Evolutionary conservation across 2,329 filamentous ascomycete genomes (phyloP).

Genomic region (Venturia asperata): DNA sequence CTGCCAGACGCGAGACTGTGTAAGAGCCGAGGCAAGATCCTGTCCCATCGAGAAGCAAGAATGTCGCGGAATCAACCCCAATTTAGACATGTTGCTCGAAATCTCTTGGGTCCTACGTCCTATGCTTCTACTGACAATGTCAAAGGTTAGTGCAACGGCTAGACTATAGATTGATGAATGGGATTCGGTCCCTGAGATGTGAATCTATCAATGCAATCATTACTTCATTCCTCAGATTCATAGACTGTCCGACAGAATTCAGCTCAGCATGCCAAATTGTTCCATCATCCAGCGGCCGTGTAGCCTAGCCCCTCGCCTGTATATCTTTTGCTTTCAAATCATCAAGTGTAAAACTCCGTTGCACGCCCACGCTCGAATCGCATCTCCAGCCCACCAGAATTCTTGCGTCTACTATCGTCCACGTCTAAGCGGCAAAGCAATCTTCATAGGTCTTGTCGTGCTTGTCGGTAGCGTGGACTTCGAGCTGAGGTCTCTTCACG

Average conservation of each 20-base stretch:
- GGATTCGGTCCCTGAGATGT: too few relatives aligned
- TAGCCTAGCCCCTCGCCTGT: neutral
- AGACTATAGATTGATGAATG: too few relatives aligned
- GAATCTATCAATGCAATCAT: too few relatives aligned
- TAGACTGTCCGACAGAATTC: neutral
- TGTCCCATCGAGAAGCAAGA: too few relatives aligned
- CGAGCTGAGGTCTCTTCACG: conserved; percentile 62
- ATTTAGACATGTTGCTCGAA: too few relatives aligned
- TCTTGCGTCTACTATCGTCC: neutral
- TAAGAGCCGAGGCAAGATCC: neutral
- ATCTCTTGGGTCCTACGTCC: too few relatives aligned
- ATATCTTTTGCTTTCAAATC: neutral
- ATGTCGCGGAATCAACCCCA: too few relatives aligned
- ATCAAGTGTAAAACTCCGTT: neutral
- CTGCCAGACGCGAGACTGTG: neutral
- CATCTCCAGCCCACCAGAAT: neutral
- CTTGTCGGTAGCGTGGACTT: conserved; percentile 67
- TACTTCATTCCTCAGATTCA: neutral
- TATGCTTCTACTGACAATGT: too few relatives aligned
- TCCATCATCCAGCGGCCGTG: neutral
- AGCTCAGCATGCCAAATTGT: neutral
- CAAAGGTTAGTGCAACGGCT: too few relatives aligned
- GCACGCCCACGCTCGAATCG: neutral
- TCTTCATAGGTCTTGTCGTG: conserved; percentile 65
- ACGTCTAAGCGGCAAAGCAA: conserved; percentile 47